Percentiles rank a stretch among this genome's conserved stretches.
These are phyloP conservation scores for Monosporascus sp. DNA, from an alignment of 2,329 filamentous ascomycete species.

Conservation along the genomic window DNA sequence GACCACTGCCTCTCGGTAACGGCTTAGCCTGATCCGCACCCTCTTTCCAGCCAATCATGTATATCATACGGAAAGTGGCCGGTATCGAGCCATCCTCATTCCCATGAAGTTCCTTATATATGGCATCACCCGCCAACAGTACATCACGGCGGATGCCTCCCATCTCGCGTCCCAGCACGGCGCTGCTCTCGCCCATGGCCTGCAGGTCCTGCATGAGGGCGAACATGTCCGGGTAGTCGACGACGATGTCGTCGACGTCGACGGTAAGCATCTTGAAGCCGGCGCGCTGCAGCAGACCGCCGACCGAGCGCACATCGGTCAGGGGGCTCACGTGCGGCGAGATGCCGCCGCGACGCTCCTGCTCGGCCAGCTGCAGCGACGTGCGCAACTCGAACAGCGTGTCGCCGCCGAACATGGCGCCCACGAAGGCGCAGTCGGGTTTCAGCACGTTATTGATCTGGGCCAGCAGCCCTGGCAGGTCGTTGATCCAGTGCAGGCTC, in stretches of 20 bases:
- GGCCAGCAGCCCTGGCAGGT: constrained; percentile 76
- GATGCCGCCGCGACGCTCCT: constrained; percentile 86
- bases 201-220: constrained; percentile 91
- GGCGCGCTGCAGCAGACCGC: constrained; percentile 76
- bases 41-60: constrained; percentile 98
- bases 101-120: constrained; percentile 83
- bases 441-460: constrained; percentile 86
- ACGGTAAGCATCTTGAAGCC: constrained; percentile 96
- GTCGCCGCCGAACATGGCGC: constrained; percentile 94
- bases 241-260: constrained; percentile 93
- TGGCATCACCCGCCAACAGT: constrained; percentile 77
- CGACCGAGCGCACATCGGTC: constrained; percentile 87
- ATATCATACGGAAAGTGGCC: constrained; percentile 91
- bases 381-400: constrained; percentile 90
- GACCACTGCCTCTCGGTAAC: constrained; percentile 74
- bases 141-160: constrained; percentile 76
- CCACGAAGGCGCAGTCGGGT: constrained; percentile 86
- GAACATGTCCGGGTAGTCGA: constrained; percentile 88
- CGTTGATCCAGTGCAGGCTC: constrained; percentile 95
- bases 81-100: constrained; percentile 73
- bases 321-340: constrained; percentile 86
- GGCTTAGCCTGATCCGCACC: constrained; percentile 74
- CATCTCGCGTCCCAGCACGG: constrained; percentile 77
- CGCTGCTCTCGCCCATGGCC: constrained; percentile 93
- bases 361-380: constrained; percentile 85